Base-by-base conservation (phyloP, 495 filamentous ascomycete species). In the Melanomma pulvis-pyrius region DNA sequence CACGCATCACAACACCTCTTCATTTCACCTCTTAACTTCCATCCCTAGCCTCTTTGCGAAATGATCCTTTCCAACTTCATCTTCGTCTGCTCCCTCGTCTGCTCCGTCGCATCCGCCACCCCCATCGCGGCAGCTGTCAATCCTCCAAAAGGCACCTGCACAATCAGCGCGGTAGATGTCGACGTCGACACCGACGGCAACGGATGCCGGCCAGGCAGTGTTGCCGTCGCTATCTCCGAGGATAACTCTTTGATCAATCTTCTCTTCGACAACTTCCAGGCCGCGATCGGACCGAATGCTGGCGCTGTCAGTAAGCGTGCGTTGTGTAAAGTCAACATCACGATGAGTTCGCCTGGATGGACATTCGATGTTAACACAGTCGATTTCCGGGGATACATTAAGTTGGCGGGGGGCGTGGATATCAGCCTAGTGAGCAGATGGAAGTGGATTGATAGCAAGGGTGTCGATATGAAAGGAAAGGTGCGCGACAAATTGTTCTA, bases 361-460 rank as follows among this genome's bases (percentile, higher is more conserved):
- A 58, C 65, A 13, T 67, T 67, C 32, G 65, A 67, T 51, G 58
- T 67, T 34, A 48, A 25, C 12, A 26, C 34, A 13, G 65, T 67
- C 26, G 65, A 67, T 25, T 67, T 67, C 29, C 30, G 58, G 25
- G 50, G 57, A 2, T 67, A 49, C 24, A 47, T 67, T 32, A 52
- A 52, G 9, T 11, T 67, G 2, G 65, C 12, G 1, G 21, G 34
- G 5, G 65, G 65, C 8, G 65, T 67, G 2, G 36, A 67, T 56
- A 58, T 51, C 3, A 67, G 65, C 51, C 22, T 67, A 8, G 65
- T 67, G 36, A 67, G 57, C 29, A 25, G 65, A 25, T 67, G 65
- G 65, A 67, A 67, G 58, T 67, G 65, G 65, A 58, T 67, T 29
- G 65, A 67, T 57, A 41, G 22, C 13, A 61, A 55, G 28, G 58